Base-by-base conservation (phyloP, 441 rosid genomes). In the Metrosideros polymorpha region DNA sequence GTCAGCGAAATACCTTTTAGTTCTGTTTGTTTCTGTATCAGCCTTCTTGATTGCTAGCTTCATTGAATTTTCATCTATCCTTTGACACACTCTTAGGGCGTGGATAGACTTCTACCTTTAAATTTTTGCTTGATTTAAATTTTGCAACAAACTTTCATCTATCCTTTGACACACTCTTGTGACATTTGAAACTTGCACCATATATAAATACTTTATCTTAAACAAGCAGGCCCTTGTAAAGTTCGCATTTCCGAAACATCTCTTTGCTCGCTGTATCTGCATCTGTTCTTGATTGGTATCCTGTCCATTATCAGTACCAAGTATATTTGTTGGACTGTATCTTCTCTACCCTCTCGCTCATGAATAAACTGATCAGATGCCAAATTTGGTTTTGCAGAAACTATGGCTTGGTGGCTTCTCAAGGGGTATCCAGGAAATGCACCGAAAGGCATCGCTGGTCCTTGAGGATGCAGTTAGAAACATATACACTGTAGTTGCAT, bases 331-430 rank as follows among this genome's bases (percentile, higher is more conserved):
- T 71, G 47, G 47, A 71, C 15, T 24, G 30, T 27, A 55, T 56
- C n/a, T 39, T 71, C 39, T 71, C 47, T 71, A 22, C 15, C 47
- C 79, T 71, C 47, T 19, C 12, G 79, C 22, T 39, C n/a, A 42
- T 6, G 45, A 71, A 71, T 71, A 10, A 39, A 43, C n/a, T 71
- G 47, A 39, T 71, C 27, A 71, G 79, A 35, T 71, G n/a, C n/a
- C 47, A 71, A 39, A 71, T 71, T 66, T 71, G 47, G 47, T 71
- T 71, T 55, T 94, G 91, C 95, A 98, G 99, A 98, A 98, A 92
- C 86, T 96, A 89, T 98, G 99, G 99, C 98, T 98, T 83, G 98
- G 96, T 89, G 99, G 99, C 89, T 98, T 98, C 90, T 98, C 99
- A 35, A 93, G 94, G 90, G 99, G 99, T 83, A 98, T 98, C 87